phyloP scores from a whole-genome alignment of 768 basidiomycete genomes.

The Dendrothele bispora region DNA sequence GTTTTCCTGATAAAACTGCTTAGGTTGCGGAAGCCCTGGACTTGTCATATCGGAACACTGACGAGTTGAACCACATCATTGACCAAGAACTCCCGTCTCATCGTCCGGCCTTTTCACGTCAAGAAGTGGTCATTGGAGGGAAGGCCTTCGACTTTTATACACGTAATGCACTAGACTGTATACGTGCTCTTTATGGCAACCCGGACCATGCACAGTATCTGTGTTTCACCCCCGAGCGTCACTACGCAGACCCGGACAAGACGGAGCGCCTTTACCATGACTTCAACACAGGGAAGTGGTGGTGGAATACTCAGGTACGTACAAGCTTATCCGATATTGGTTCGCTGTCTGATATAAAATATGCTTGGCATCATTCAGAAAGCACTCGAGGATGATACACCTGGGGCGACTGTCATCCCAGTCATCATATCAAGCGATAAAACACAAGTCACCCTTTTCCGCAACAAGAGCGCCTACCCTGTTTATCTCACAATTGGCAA shows the following conservation, averaged over 20 bases:
- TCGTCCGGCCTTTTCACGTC: constrained; percentile 22
- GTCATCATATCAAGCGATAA: constrained; percentile 45
- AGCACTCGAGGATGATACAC: constrained; percentile 17
- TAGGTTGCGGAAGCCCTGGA: constrained; percentile 24
- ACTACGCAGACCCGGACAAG: constrained; percentile 29
- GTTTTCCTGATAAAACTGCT: constrained; percentile 2
- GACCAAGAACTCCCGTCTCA: too few relatives aligned
- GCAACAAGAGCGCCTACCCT: too few relatives aligned
- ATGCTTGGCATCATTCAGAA: constrained; percentile 16
- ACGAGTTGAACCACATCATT: constrained; percentile 25
- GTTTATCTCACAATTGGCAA: constrained; percentile 51
- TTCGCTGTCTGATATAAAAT: not conserved
- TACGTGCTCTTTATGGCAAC: too few relatives aligned
- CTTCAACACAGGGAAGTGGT: too few relatives aligned
- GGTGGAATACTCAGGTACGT: too few relatives aligned
- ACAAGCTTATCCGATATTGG: constrained; percentile 46
- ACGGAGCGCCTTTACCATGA: constrained; percentile 19
- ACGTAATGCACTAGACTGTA: constrained; percentile 31
- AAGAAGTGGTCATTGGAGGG: constrained; percentile 24
- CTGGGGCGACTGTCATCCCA: constrained; percentile 35
- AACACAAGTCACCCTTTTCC: too few relatives aligned
- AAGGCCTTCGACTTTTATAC: constrained; percentile 29
- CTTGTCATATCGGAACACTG: constrained; percentile 23
- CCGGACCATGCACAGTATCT: constrained; percentile 30
- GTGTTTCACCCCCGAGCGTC: constrained; percentile 32